Percentiles rank a stretch among this genome's conserved stretches.
phyloP scores from a whole-genome alignment of 1,139 yeast genomes.

The Ogataea hybrid region DNA sequence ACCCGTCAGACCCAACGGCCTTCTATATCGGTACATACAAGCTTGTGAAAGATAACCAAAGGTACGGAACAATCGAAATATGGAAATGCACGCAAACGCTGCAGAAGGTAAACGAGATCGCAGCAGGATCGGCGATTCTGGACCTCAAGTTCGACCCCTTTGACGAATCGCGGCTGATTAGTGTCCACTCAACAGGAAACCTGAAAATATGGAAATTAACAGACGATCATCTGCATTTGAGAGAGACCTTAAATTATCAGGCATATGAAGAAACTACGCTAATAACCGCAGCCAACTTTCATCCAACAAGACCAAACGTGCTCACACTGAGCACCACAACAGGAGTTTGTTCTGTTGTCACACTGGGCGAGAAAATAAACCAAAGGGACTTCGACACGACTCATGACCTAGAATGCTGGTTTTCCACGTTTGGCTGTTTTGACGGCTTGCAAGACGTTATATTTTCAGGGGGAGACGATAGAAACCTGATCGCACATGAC shows the following conservation, averaged over 20 bases:
- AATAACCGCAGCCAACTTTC: constrained; percentile 67
- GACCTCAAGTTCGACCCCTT: constrained; percentile 69
- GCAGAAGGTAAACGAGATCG: constrained; percentile 24
- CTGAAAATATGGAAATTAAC: constrained; percentile 56
- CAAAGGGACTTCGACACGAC: constrained; percentile 11
- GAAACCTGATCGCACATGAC: constrained; percentile 74
- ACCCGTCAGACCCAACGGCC: constrained; percentile 47
- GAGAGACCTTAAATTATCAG: constrained; percentile 34
- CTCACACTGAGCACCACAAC: constrained; percentile 56
- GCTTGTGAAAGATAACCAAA: constrained; percentile 54
- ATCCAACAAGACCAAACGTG: constrained; percentile 37
- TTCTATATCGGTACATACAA: constrained; percentile 78
- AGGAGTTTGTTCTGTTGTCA: constrained; percentile 47
- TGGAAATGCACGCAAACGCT: constrained; percentile 36
- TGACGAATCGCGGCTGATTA: constrained; percentile 45
- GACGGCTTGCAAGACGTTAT: constrained; percentile 56
- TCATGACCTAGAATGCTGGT: constrained; percentile 89
- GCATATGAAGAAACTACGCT: constrained; percentile 46
- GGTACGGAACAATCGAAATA: constrained; percentile 76
- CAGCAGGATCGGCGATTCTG: constrained; percentile 63
- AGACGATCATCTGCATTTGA: constrained; percentile 22
- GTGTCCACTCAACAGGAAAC: constrained; percentile 83
- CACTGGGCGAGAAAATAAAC: constrained; percentile 23
- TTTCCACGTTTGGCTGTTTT: constrained; percentile 66
- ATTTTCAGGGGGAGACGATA: constrained; percentile 92